Percentiles rank a stretch among this genome's conserved stretches.
These are phyloP conservation scores for Litchi chinensis DNA, from an alignment of 345 rosid species.

Conservation along the genomic window DNA sequence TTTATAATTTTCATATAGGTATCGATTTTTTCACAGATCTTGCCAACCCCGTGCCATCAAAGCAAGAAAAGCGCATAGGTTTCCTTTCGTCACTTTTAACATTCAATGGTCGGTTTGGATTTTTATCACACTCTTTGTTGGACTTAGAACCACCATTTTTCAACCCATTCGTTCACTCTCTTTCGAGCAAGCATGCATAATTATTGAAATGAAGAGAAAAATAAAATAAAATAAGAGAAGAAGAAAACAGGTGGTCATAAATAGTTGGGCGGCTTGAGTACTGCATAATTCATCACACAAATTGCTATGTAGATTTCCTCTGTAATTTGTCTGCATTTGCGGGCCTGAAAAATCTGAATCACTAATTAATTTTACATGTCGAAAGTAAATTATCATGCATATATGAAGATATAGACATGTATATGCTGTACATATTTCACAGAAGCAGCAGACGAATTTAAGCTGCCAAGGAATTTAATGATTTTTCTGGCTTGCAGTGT, in stretches of 20 bases:
- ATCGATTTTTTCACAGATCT: too few species aligned
- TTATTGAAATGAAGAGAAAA: neutral
- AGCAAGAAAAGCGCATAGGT: neutral
- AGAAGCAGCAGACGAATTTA: neutral
- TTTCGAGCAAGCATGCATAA: neutral
- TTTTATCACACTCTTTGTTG: neutral
- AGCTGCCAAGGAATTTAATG: neutral
- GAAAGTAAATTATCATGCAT: neutral
- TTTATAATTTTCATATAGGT: too few species aligned
- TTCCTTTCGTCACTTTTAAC: neutral
- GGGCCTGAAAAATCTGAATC: neutral
- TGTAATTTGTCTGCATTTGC: neutral
- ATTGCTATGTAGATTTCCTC: conserved; percentile 2
- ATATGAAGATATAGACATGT: neutral
- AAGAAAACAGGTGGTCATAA: neutral
- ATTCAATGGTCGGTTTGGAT: neutral
- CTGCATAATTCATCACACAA: neutral
- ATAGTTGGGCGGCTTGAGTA: neutral
- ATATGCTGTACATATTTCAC: too few species aligned
- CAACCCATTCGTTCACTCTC: neutral
- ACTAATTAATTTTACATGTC: neutral
- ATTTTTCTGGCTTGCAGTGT: neutral
- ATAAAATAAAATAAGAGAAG: neutral
- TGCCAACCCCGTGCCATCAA: neutral
- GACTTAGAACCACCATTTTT: neutral